Evolutionary conservation across 805 yeast genomes (phyloP).

Genomic region (Pichia cabralensis): DNA sequence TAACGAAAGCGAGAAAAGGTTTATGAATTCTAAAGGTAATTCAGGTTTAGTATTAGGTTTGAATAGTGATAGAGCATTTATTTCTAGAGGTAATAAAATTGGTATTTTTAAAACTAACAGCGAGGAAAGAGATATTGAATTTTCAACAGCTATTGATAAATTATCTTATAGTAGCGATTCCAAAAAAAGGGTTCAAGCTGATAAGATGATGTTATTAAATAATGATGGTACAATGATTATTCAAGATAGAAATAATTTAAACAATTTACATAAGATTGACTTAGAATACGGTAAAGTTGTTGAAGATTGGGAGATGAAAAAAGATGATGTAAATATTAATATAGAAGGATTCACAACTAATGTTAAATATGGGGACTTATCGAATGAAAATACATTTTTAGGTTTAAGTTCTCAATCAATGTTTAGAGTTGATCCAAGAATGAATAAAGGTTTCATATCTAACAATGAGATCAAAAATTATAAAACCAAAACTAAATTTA

Average conservation of each 20-base stretch:
- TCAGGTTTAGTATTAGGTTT: constrained; percentile 62
- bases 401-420: constrained; percentile 60
- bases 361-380: constrained; percentile 63
- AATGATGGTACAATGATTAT: constrained; percentile 62
- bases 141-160: constrained; percentile 57
- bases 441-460: constrained; percentile 47
- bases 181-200: constrained; percentile 35
- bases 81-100: constrained; percentile 66
- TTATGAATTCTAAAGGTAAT: constrained; percentile 45
- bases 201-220: constrained; percentile 65
- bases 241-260: constrained; percentile 38
- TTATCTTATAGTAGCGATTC: constrained; percentile 43
- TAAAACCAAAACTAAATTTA: constrained; percentile 45
- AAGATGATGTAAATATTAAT: constrained; percentile 26
- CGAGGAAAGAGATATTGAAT: constrained; percentile 42
- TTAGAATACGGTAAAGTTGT: constrained; percentile 68
- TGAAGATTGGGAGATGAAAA: constrained; percentile 69
- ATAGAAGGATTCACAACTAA: constrained; percentile 57
- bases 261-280: constrained; percentile 63
- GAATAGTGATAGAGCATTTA: constrained; percentile 63
- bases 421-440: constrained; percentile 75
- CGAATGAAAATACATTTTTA: constrained; percentile 62
- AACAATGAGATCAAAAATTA: constrained; percentile 44
- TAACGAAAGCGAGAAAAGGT: constrained; percentile 27
- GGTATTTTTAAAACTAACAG: constrained; percentile 69